phyloP scores from a whole-genome alignment of 441 rosid genomes.

The Gossypium laxum region DNA sequence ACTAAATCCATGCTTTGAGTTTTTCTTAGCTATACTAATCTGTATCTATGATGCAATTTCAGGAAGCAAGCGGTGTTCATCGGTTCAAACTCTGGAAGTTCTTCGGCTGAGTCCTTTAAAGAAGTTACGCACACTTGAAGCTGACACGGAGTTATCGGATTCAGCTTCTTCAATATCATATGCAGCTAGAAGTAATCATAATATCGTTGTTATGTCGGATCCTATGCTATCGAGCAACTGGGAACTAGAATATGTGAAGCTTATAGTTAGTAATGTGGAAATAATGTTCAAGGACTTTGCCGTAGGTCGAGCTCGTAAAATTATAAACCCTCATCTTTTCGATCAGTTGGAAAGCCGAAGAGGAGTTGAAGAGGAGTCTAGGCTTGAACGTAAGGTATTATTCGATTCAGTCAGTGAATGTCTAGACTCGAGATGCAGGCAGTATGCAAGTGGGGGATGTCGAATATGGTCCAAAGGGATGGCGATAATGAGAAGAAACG shows the following conservation, averaged over 20 bases:
- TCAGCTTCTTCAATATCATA: conserved; percentile 55
- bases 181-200: conserved; percentile 22
- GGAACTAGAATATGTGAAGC: conserved; percentile 58
- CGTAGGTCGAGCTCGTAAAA: conserved; percentile 30
- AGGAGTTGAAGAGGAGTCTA: conserved; percentile 25
- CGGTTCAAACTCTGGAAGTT: conserved; percentile 41
- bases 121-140: conserved; percentile 33
- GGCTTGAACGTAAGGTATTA: conserved; percentile 41
- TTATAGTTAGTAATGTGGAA: conserved; percentile 48
- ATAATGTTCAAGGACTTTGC: conserved; percentile 57
- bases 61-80: conserved; percentile 46
- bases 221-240: conserved; percentile 27
- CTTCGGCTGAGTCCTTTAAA: conserved; percentile 28
- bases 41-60: conserved; percentile 17
- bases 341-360: conserved; percentile 46
- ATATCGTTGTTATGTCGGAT: conserved; percentile 8
- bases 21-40: conserved; percentile 8
- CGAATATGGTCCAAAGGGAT: conserved; percentile 43
- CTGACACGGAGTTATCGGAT: conserved; percentile 48
- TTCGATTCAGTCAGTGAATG: conserved; percentile 66
- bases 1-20: background rate
- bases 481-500: conserved; percentile 38
- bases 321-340: conserved; percentile 53
- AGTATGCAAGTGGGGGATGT: conserved; percentile 44
- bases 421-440: conserved; percentile 47